phyloP scores from a whole-genome alignment of 1,284 basidiomycete species.

The Fomes fomentarius region DNA sequence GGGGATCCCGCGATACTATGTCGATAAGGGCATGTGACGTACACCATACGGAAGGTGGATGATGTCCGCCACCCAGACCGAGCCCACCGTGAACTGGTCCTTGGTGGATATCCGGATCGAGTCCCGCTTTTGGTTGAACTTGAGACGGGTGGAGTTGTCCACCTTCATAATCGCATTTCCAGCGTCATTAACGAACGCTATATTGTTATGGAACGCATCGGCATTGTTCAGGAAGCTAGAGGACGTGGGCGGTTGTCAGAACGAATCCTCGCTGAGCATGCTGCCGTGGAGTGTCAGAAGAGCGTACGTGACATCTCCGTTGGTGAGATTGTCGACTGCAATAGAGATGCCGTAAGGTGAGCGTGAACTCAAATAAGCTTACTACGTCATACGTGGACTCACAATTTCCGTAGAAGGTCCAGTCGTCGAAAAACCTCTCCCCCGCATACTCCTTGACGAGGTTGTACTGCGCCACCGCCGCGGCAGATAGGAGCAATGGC shows the following conservation, averaged over 20 bases:
- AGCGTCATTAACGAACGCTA: conserved; percentile 65
- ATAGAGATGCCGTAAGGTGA: conserved; percentile 2
- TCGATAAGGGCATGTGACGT: conserved; percentile 20
- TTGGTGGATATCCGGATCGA: conserved; percentile 67
- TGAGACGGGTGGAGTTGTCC: conserved; percentile 63
- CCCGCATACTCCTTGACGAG: conserved; percentile 42
- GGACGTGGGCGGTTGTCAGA: background rate
- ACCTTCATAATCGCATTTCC: conserved; percentile 74
- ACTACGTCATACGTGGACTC: conserved; percentile 13
- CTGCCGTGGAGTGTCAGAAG: background rate
- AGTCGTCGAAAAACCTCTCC: conserved; percentile 42
- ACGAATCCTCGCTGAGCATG: conserved; percentile 2
- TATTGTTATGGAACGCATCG: conserved; percentile 49
- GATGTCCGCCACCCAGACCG: conserved; percentile 68
- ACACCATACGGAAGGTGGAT: conserved; percentile 70
- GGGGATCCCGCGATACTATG: background rate
- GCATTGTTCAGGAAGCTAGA: conserved; percentile 57
- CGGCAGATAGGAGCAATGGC: conserved; percentile 20
- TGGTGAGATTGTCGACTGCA: conserved; percentile 70
- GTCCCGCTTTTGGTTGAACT: conserved; percentile 68
- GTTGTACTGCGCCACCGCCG: conserved; percentile 32
- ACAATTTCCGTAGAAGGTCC: conserved; percentile 42
- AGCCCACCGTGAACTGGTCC: conserved; percentile 62
- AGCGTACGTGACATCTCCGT: conserved; percentile 65
- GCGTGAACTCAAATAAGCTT: background rate